These are phyloP conservation scores for Paecilomyces sp. DNA, from an alignment of 2,329 filamentous ascomycete species.

Conservation along the genomic window DNA sequence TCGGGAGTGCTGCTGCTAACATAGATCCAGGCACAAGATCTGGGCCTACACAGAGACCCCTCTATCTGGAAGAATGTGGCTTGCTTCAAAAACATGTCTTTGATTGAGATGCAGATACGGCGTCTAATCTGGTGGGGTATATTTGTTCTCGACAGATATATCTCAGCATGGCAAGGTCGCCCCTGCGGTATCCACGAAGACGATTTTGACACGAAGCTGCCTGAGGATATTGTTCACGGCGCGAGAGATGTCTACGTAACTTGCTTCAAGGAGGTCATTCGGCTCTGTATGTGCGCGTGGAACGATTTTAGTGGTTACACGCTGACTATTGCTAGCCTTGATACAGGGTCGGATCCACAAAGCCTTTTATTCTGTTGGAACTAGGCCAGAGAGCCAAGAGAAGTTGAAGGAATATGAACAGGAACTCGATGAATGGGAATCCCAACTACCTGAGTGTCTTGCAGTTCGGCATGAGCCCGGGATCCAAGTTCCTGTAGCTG, in stretches of 20 bases:
- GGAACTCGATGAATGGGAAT: conserved; percentile 1
- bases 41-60: conserved; percentile 6
- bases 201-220: conserved; percentile 7
- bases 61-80: conserved; percentile 6
- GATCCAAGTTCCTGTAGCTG: not conserved
- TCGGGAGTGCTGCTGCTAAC: not conserved
- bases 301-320: not conserved
- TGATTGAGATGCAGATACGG: conserved; percentile 5
- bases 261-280: conserved; percentile 4
- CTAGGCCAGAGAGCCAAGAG: conserved; percentile 1
- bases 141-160: conserved; percentile 8
- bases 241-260: conserved; percentile 3
- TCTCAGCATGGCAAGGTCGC: conserved; percentile 7
- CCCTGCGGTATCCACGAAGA: conserved; percentile 7
- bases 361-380: conserved; percentile 5
- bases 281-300: not conserved
- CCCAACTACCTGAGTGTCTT: conserved; percentile 1
- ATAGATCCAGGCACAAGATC: conserved; percentile 3
- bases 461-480: not conserved
- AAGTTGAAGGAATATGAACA: conserved; percentile 2
- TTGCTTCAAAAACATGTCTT: conserved; percentile 7
- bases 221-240: conserved; percentile 4
- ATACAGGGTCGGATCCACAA: conserved; percentile 7
- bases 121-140: conserved; percentile 8
- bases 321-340: conserved; percentile 1